phyloP scores from a whole-genome alignment of 345 rosid species.

The Murraya paniculata region DNA sequence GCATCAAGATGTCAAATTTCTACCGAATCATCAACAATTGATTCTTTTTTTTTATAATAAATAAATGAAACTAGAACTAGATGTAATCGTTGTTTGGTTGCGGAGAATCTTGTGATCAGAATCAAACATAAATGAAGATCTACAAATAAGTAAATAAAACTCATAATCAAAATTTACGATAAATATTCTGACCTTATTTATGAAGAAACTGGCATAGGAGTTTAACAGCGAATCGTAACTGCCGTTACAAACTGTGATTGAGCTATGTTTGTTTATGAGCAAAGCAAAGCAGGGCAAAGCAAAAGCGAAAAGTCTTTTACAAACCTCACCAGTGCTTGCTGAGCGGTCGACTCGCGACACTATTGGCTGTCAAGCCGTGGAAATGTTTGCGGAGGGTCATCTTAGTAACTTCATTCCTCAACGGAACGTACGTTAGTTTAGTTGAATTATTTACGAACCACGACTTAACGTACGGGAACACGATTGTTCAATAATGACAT shows the following conservation, averaged over 20 bases:
- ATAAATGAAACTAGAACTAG: neutral
- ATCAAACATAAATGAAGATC: conserved; percentile 11
- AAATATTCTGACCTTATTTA: neutral
- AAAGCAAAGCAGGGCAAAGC: neutral
- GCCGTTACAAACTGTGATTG: neutral
- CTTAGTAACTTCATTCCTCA: neutral
- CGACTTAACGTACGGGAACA: neutral
- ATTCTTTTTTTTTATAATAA: neutral
- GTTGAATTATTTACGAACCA: neutral
- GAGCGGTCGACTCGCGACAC: conserved; percentile 8
- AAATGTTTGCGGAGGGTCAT: neutral
- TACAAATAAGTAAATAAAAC: neutral
- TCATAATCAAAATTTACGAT: neutral
- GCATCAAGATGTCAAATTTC: neutral
- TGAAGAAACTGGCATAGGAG: neutral
- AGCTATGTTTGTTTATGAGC: neutral
- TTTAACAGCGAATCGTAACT: neutral
- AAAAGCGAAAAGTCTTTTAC: neutral
- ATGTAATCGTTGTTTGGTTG: neutral
- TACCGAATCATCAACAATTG: neutral
- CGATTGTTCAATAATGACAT: neutral
- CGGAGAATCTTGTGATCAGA: neutral
- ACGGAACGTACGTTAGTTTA: neutral
- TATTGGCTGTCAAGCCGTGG: neutral
- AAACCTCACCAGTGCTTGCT: neutral